These are phyloP conservation scores for Achaetomiella virescens DNA, from an alignment of 495 filamentous ascomycete species.

Conservation along the genomic window DNA sequence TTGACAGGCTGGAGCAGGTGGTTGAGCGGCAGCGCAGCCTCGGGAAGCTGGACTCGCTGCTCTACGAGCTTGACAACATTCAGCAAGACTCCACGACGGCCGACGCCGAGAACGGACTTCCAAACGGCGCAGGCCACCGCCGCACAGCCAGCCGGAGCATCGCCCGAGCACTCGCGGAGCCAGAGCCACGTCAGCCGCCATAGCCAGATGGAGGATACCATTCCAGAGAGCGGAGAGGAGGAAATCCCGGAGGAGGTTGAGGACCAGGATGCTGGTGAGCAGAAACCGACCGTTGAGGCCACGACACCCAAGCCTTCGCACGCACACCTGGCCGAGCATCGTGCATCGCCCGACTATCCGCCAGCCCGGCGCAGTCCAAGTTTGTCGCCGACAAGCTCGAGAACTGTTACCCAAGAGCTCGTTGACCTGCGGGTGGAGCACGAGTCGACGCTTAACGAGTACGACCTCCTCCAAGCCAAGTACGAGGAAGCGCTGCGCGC, in stretches of 20 bases:
- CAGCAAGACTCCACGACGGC: conserved; percentile 50
- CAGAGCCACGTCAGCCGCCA: conserved; percentile 47
- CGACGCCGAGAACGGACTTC: conserved; percentile 28
- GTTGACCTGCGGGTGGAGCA: conserved; percentile 86
- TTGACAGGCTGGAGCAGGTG: conserved; percentile 89
- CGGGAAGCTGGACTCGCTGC: conserved; percentile 84
- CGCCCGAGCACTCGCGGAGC: conserved; percentile 44
- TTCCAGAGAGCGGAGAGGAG: conserved; percentile 41
- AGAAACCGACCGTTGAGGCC: conserved; percentile 26
- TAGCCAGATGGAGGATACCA: conserved; percentile 47
- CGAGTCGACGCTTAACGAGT: conserved; percentile 74
- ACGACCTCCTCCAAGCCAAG: conserved; percentile 74
- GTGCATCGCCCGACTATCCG: conserved; percentile 34
- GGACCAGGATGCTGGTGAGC: conserved; percentile 24
- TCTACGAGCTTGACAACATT: conserved; percentile 83
- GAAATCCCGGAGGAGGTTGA: conserved; percentile 27
- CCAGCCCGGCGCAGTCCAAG: conserved; percentile 73
- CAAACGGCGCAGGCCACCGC: conserved; percentile 40
- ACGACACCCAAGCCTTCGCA: conserved; percentile 25
- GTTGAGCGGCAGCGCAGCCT: conserved; percentile 92
- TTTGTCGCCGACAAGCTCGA: conserved; percentile 92
- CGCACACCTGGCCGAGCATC: conserved; percentile 10
- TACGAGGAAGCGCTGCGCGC: conserved; percentile 84
- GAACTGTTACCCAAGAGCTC: conserved; percentile 83
- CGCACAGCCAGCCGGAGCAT: conserved; percentile 35